Evolutionary conservation across 768 basidiomycete genomes (phyloP), one percentile per base, ranked within the genome.

Genomic region (Naganishia onofrii): DNA sequence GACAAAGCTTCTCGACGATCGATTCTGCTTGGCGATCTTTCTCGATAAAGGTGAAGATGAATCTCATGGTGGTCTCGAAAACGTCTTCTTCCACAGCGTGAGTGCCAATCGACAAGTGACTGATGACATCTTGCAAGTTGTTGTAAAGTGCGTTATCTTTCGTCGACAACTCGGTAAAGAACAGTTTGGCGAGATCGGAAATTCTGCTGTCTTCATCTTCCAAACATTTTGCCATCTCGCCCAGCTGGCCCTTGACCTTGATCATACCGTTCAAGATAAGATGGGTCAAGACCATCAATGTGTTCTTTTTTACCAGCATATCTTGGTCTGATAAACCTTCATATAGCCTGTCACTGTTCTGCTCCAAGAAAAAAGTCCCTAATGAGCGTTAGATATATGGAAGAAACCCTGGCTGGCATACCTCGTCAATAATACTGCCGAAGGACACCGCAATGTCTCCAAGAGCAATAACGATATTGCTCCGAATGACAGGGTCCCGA

Each of bases 61-160:
- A 97, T 72, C 86, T 87, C 86, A 99, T 89, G 19, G 92, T 97
- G 75, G 87, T 89, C 76, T 95, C 88, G 85, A 98, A 99, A 4
- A 84, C 86, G 31, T 92, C 88, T 79, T 99, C 96, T 36, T 93
- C 91, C 5, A 98, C 91, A 0, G 93, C 90, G 78, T 94, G 91
- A 15, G 88, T 87, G 9, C 96, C 95, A 15, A 89, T 87, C 0
- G 92, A 94, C 29, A 99, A 82, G 78, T 98, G 94, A 76, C 91
- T 93, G 83, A 99, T 98, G 63, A 99, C 90, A 82, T 99, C 96
- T 1, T 94, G 96, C 75, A 99, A 82, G 80, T 99, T 99, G 82
- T 98, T 98, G 79, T 98, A 97, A 69, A 99, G 94, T 8, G 94
- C 96, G 79, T 99, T 99, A 75, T 98, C 96, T 82, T 98, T 99